phyloP scores from a whole-genome alignment of 2,329 filamentous ascomycete genomes.

The Aspergillus sp. region DNA sequence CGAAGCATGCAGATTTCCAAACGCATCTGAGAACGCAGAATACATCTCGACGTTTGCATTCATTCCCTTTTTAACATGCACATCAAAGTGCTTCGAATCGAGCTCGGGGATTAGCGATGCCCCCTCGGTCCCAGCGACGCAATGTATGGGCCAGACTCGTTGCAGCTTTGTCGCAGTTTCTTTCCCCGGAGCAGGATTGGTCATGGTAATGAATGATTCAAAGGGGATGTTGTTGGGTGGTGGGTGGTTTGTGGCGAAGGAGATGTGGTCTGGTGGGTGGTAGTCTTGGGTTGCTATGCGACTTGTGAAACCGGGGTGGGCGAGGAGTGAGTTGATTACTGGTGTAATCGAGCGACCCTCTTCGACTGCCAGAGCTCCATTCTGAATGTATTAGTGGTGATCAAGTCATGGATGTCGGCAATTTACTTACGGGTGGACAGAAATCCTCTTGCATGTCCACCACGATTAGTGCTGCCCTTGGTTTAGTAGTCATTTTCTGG shows the following conservation, averaged over 20 bases:
- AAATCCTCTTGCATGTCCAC: conserved; percentile 95
- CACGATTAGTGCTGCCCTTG: conserved; percentile 53
- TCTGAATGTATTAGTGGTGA: conserved; percentile 42
- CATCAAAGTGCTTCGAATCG: conserved; percentile 52
- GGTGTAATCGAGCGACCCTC: conserved; percentile 64
- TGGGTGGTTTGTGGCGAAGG: conserved; percentile 75
- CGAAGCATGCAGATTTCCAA: conserved; percentile 43
- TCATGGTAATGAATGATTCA: conserved; percentile 56
- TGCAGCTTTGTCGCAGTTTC: conserved; percentile 57
- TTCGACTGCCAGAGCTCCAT: conserved; percentile 76
- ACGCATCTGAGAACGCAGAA: conserved; percentile 79
- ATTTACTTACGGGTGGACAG: conserved; percentile 66
- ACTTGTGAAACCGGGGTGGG: conserved; percentile 58
- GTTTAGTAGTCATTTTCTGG: background rate
- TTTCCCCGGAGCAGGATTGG: conserved; percentile 43
- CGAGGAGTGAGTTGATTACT: conserved; percentile 67
- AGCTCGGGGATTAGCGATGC: conserved; percentile 69
- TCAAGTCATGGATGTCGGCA: background rate
- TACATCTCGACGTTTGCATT: conserved; percentile 81
- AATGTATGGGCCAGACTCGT: conserved; percentile 84
- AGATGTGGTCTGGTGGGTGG: conserved; percentile 77
- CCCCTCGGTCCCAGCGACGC: conserved; percentile 67
- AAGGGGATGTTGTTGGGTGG: conserved; percentile 60
- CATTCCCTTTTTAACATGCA: conserved; percentile 70
- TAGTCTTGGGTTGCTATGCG: conserved; percentile 88